Evolutionary conservation across 805 yeast genomes (phyloP).

Genomic region (Metschnikowia lochheadii): DNA sequence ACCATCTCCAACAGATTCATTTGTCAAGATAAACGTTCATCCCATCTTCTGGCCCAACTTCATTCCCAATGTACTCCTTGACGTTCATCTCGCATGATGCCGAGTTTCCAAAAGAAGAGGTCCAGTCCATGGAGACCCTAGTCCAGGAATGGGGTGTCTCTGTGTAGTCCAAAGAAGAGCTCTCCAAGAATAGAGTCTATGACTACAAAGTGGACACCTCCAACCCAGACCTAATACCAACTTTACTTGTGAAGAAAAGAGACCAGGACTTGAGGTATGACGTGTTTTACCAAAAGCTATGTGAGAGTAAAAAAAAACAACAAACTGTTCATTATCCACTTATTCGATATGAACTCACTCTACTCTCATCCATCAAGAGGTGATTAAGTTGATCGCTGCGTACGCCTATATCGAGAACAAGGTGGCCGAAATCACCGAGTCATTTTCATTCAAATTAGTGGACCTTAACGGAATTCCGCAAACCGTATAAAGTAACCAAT

Average conservation of each 20-base stretch:
- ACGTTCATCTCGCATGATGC: conserved; percentile 17
- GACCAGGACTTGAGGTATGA: conserved; percentile 20
- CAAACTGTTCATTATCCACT: conserved; percentile 69
- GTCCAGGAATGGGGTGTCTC: conserved; percentile 9
- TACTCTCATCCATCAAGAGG: conserved; percentile 92
- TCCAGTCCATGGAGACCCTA: conserved; percentile 9
- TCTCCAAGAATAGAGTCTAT: conserved; percentile 15
- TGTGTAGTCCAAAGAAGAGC: conserved; percentile 13
- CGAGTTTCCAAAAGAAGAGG: conserved; percentile 8
- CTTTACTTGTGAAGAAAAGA: conserved; percentile 10
- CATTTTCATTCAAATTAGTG: too few relatives aligned
- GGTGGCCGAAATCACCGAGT: conserved; percentile 89
- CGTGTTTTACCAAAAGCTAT: conserved; percentile 28
- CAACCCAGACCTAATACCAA: conserved; percentile 12
- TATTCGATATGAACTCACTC: conserved; percentile 99
- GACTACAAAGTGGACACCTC: conserved; percentile 16
- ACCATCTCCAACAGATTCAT: too few relatives aligned
- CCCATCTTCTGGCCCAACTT: not conserved
- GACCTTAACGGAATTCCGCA: too few relatives aligned
- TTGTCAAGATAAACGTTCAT: too few relatives aligned
- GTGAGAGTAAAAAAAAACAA: conserved; percentile 29
- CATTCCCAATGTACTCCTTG: conserved; percentile 11
- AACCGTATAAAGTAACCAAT: too few relatives aligned
- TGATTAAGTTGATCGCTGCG: conserved; percentile 91
- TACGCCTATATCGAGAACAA: conserved; percentile 85